phyloP scores from a whole-genome alignment of 1,284 basidiomycete species.

The Leccinum subrobustum region DNA sequence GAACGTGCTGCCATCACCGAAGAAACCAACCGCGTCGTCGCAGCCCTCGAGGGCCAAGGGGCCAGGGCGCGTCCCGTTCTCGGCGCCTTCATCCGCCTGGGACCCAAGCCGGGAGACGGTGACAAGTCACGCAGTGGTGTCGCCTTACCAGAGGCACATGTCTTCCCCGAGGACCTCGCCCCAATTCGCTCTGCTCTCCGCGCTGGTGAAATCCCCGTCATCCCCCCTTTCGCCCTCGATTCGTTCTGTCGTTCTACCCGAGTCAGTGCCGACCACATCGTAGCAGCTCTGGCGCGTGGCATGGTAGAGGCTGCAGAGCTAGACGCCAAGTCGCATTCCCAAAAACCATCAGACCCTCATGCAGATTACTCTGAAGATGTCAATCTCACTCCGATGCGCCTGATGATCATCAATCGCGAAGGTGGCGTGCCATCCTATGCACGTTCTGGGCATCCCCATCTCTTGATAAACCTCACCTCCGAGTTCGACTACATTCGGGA shows the following conservation, averaged over 20 bases:
- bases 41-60: slow-evolving; percentile 81
- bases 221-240: slow-evolving; percentile 93
- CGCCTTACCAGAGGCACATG: slow-evolving; percentile 67
- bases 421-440: slow-evolving; percentile 98
- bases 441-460: slow-evolving; percentile 90
- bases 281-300: slow-evolving; percentile 84
- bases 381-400: slow-evolving; percentile 86
- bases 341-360: slow-evolving; percentile 24
- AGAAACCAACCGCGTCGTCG: slow-evolving; percentile 83
- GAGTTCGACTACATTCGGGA: slow-evolving; percentile 87
- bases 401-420: slow-evolving; percentile 98
- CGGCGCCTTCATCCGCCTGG: slow-evolving; percentile 81
- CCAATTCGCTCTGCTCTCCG: slow-evolving; percentile 86
- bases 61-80: slow-evolving; percentile 86
- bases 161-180: slow-evolving; percentile 72
- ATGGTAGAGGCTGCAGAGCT: slow-evolving; percentile 71
- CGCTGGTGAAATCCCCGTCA: slow-evolving; percentile 93
- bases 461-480: slow-evolving; percentile 91
- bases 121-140: slow-evolving; percentile 37
- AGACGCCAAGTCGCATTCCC: slow-evolving; percentile 33
- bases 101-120: slow-evolving; percentile 65
- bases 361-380: slow-evolving; percentile 47
- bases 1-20: slow-evolving; percentile 64
- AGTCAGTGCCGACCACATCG: slow-evolving; percentile 87
- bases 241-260: slow-evolving; percentile 86